Evolutionary conservation across 805 yeast genomes (phyloP), one percentile per base, ranked within the genome.

Genomic region (Osmozyma mogii): DNA sequence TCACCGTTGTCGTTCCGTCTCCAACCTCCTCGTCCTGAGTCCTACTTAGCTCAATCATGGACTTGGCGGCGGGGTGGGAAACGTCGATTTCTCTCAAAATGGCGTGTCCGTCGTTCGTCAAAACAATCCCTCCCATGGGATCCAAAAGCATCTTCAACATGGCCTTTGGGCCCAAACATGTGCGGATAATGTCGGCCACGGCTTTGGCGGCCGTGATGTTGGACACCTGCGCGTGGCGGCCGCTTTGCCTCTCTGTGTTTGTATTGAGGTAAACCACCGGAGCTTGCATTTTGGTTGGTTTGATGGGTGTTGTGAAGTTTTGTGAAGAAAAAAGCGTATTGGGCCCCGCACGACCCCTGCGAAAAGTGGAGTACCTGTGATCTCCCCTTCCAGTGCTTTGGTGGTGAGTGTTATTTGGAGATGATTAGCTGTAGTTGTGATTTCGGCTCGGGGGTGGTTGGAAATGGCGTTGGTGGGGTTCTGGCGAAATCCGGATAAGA

Each of bases 191-290:
- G 57, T 92, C 98, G 1, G 96, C 94, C 24, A 89, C 97, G 2
- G 98, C 96, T 53, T 92, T 92, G n/a, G 99, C 99, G 4, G 99
- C 98, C 4, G 96, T 85, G 61, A 92, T 89, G 54, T 92, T 94
- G 38, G 96, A 84, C 38, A 84, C 71, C 61, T 92, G 99, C 3
- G 99, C 99, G 56, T 87, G 87, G 45, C 97, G 85, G 26, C 98
- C 98, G 22, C 87, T 78, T 54, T 92, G 95, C 51, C 98, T 78
- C 54, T 85, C 94, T 38, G 88, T 82, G 29, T 84, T 73, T 16
- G 96, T 82, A 66, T 89, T 63, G 56, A 63, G 48, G 43, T 63
- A 63, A 24, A 63, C 68, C 22, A 63, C 70, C 20, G 70, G 70
- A 15, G 70, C 70, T 50, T 63, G 68, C 70, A 63, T 63, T 32